Evolutionary conservation across 192 early-diverging fungal species (phyloP), one percentile per base, ranked within the genome.

Genomic region (Umbelopsis sp.): DNA sequence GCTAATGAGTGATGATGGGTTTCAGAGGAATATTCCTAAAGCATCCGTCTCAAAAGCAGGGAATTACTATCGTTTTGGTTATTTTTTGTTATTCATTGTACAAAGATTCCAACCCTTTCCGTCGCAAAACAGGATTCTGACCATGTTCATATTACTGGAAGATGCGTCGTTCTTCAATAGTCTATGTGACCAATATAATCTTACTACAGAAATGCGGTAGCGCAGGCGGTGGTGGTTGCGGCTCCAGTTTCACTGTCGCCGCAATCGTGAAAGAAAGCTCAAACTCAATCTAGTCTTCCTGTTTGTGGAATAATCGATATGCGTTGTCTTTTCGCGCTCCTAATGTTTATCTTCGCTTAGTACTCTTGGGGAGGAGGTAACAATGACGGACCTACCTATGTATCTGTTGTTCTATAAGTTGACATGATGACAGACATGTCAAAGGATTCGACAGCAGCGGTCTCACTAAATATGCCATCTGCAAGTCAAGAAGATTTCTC

Each of bases 361-460:
- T 53, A 53, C 52, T 53, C 52, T 53, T 53, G 52, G 52, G 52
- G 52, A 14, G 52, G 52, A 53, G 52, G 52, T 53, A 22, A 53
- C 22, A 53, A 53, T 14, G 25, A 53, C 5, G 52, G 52, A 53
- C 52, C 52, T 24, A 53, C 52, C 4, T 4, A 53, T 26, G 52
- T 26, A 53, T 53, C 10, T 53, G 52, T 22, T 53, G 52, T 8
- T 53, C 52, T 12, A n/a, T 22, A 11, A 26, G 24, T 12, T n/a
- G 52, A 25, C 25, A 53, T 53, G 52, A 53, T 14, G 52, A 53
- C 11, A 22, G 52, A 22, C 22, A 53, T 8, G 24, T 25, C 10
- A 53, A 53, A 36, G 67, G 67, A n/a, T 69, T 69, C 44, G 67
- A 69, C 26, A 47, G 67, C 67, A 47, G 44, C 22, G 67, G 67